phyloP scores from a whole-genome alignment of 495 filamentous ascomycete genomes.

The Penicillium parvum region DNA sequence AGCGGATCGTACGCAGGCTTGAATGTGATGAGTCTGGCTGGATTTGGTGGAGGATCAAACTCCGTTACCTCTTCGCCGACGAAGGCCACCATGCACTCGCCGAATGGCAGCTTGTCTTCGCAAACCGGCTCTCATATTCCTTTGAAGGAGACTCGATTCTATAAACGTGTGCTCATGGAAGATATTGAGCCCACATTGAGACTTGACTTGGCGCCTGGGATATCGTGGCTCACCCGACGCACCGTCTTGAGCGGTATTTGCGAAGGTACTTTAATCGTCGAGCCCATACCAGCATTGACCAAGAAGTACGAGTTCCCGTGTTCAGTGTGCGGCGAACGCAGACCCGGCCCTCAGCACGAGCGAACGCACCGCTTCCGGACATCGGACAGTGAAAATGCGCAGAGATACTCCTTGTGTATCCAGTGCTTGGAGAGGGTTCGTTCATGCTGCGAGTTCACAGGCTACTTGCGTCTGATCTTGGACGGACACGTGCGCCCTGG shows the following conservation, averaged over 20 bases:
- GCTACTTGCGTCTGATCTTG: slow-evolving; percentile 82
- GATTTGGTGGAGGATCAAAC: slow-evolving; percentile 42
- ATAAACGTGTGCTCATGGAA: slow-evolving; percentile 79
- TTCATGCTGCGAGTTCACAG: slow-evolving; percentile 85
- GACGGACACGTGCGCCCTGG: slow-evolving; percentile 78
- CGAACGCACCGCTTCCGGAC: slow-evolving; percentile 87
- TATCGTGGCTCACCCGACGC: slow-evolving; percentile 88
- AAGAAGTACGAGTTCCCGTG: slow-evolving; percentile 68
- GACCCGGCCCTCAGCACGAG: slow-evolving; percentile 62
- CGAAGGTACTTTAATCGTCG: slow-evolving; percentile 83
- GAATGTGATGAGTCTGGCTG: slow-evolving; percentile 57
- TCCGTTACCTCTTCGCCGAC: slow-evolving; percentile 41
- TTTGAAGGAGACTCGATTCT: slow-evolving; percentile 89
- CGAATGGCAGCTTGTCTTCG: slow-evolving; percentile 37
- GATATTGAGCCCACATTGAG: slow-evolving; percentile 93
- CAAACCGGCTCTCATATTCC: slow-evolving; percentile 39
- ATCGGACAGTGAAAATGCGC: slow-evolving; percentile 76
- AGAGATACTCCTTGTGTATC: slow-evolving; percentile 82
- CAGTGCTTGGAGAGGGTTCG: slow-evolving; percentile 83
- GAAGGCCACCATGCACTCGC: slow-evolving; percentile 37
- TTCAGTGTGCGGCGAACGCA: slow-evolving; percentile 80
- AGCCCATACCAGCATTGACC: slow-evolving; percentile 65
- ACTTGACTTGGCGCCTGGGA: slow-evolving; percentile 80
- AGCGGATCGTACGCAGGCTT: slow-evolving; percentile 66
- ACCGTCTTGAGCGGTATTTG: slow-evolving; percentile 76